Conservation (phyloP, 108 stramenopile genomes). For the Pseudonitzschia multiseries region DNA sequence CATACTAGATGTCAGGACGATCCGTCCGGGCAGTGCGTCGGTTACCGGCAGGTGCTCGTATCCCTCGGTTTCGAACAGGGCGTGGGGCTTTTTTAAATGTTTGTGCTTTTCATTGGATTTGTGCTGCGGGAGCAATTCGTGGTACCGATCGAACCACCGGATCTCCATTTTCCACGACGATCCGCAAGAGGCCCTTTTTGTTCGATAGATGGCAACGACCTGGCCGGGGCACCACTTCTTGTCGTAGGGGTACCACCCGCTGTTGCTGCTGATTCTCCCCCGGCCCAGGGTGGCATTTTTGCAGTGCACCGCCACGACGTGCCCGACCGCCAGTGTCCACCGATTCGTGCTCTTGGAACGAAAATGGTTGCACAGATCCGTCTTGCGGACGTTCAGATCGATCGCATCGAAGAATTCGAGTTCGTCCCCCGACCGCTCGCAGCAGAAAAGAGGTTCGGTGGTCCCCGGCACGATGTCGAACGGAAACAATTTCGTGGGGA, state of each 20-base stretch:
- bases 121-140: constrained; percentile 33
- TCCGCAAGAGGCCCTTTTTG: constrained; percentile 1
- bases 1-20: constrained; percentile 27
- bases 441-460: background rate
- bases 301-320: constrained; percentile 21
- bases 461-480: background rate
- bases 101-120: background rate
- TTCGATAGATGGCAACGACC: constrained; percentile 59
- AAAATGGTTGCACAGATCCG: constrained; percentile 7
- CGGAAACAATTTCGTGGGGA: background rate
- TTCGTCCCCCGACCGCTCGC: constrained; percentile 17
- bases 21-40: constrained; percentile 20
- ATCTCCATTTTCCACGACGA: constrained; percentile 43
- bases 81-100: constrained; percentile 18
- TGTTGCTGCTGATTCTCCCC: background rate
- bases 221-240: constrained; percentile 59
- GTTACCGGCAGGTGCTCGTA: constrained; percentile 23
- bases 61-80: constrained; percentile 37
- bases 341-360: background rate
- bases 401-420: constrained; percentile 30
- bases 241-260: constrained; percentile 36
- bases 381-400: constrained; percentile 15
- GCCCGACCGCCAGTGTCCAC: constrained; percentile 35
- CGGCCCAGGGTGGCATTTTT: background rate
- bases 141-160: constrained; percentile 56